phyloP scores from a whole-genome alignment of 164 flowering plant genomes.

The Vitis vinifera region DNA sequence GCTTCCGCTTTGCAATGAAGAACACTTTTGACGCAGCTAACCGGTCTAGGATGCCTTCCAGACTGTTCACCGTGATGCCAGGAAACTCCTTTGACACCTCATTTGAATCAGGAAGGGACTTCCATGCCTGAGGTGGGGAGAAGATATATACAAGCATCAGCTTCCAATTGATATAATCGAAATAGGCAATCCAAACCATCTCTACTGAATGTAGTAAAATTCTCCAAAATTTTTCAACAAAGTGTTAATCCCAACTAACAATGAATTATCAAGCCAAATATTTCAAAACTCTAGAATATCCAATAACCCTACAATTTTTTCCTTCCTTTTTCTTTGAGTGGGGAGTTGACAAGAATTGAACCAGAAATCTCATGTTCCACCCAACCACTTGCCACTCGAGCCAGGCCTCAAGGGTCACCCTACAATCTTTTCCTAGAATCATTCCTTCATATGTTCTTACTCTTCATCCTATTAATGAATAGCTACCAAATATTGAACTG shows the following conservation, averaged over 20 bases:
- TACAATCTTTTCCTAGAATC: no score
- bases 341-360: no score
- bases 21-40: conserved; percentile 81
- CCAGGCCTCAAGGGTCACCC: no score
- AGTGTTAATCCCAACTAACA: background rate
- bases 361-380: no score
- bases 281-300: background rate
- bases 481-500: background rate
- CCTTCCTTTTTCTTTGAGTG: background rate
- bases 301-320: background rate
- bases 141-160: background rate
- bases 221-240: no score
- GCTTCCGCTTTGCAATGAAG: conserved; percentile 89
- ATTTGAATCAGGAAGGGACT: conserved; percentile 89
- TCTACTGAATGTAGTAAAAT: no score
- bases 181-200: background rate
- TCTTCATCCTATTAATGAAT: background rate
- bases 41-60: conserved; percentile 70
- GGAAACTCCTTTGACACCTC: conserved; percentile 79
- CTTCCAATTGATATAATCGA: background rate
- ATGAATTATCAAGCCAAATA: background rate
- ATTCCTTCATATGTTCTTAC: no score
- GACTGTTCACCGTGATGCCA: conserved; percentile 51
- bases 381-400: no score
- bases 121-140: conserved; percentile 73